Base-by-base conservation (phyloP, 495 filamentous ascomycete species). In the Ramalina intermedia region DNA sequence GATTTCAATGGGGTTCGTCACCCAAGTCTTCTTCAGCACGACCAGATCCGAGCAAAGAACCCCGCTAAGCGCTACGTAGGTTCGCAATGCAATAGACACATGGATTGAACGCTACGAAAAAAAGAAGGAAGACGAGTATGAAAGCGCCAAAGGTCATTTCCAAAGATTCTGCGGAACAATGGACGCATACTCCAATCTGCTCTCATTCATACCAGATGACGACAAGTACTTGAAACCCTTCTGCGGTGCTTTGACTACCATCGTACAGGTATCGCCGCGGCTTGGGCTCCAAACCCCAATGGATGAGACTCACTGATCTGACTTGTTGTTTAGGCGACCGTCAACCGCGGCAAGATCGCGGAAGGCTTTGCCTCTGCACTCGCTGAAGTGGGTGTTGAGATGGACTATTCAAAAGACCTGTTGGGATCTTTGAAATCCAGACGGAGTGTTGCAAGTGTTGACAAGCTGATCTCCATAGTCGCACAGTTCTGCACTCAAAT, bases 341-440 rank as follows among this genome's bases (percentile, higher is more conserved):
- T 63, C 9, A 64, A 67, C 42, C 70, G 72, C 48, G 68, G 69
- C 7, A 61, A 59, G 20, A 61, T 73, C 38, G 64, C 70, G 45
- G 66, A 70, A 52, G 67, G 61, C 11, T 56, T 73, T 8, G 50
- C 70, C 8, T 65, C 61, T 14, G 60, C 66, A 16, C 59, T 75
- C 29, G 29, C 29, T 9, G 29, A 33, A 13, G 29, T 33, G 8
- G 29, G 29, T 33, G 12, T 33, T 13, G 29, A 33, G 8, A 33
- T 33, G 29, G 29, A 33, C 29, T 33, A 11, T 11, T 33, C 29
- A 13, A 33, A 33, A 3, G 29, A 33, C 6, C 7, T 33, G 8
- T 13, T 33, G 29, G 29, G 5, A 4, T 4, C 29, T 3, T 33
- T 33, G 29, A 33, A 12, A 13, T 33, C 29, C 3, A 4, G 12